Evolutionary conservation across 192 early-diverging fungal species (phyloP).

Genomic region (Backusella mclennaniae): DNA sequence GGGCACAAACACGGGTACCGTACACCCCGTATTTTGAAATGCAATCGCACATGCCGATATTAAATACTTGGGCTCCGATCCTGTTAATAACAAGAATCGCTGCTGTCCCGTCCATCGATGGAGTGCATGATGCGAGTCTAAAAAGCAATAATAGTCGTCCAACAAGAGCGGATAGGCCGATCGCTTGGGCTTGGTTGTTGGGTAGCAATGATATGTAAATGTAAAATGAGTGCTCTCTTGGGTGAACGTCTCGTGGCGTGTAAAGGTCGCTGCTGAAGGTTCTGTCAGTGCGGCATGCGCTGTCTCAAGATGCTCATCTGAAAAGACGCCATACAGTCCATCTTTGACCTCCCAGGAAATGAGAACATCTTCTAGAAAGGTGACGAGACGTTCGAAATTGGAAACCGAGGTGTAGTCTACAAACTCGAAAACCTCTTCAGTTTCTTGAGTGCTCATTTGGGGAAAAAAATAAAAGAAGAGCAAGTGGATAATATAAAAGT

Average conservation of each 20-base stretch:
- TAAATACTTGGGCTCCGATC: slow-evolving; percentile 55
- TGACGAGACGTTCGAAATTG: slow-evolving; percentile 63
- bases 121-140: slow-evolving; percentile 43
- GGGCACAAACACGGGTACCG: slow-evolving; percentile 25
- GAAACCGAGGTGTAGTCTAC: slow-evolving; percentile 74
- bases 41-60: slow-evolving; percentile 69
- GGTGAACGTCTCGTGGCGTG: slow-evolving; percentile 29
- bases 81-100: slow-evolving; percentile 51
- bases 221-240: slow-evolving; percentile 34
- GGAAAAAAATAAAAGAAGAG: not conserved
- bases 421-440: slow-evolving; percentile 68
- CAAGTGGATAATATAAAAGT: not conserved
- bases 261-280: slow-evolving; percentile 15
- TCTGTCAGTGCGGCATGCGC: not conserved
- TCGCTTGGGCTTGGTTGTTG: not conserved
- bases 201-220: slow-evolving; percentile 44
- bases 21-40: slow-evolving; percentile 64
- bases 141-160: not conserved
- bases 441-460: not conserved
- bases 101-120: slow-evolving; percentile 67
- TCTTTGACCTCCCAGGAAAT: slow-evolving; percentile 58
- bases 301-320: not conserved
- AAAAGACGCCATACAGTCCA: slow-evolving; percentile 39
- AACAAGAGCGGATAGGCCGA: no score
- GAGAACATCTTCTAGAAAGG: slow-evolving; percentile 59